These are phyloP conservation scores for Cladorrhinum sp. DNA, from an alignment of 2,329 filamentous ascomycete species.

Conservation along the genomic window DNA sequence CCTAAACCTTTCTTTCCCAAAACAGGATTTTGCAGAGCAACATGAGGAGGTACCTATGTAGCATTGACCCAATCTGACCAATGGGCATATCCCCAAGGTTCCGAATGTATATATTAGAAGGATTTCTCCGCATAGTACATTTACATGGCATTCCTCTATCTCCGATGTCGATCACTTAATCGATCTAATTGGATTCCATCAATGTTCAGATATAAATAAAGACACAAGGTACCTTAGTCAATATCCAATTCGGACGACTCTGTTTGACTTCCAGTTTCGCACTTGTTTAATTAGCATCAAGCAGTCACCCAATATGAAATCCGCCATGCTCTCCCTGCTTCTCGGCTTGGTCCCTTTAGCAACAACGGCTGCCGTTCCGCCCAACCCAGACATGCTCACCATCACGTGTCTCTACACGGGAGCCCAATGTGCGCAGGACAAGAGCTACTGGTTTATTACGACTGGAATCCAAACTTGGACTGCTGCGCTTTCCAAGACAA, in stretches of 20 bases:
- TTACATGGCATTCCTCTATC: no score
- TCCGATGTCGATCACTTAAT: no score
- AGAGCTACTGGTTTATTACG: background rate
- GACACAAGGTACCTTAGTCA: no score
- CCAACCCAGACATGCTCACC: background rate
- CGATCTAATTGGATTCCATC: no score
- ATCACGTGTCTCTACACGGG: background rate
- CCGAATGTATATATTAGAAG: background rate
- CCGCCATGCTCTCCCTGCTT: background rate
- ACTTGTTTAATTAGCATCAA: no score
- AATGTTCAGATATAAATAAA: no score
- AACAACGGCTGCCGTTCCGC: background rate
- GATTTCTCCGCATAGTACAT: background rate
- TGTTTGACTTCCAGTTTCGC: no score
- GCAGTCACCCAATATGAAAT: background rate
- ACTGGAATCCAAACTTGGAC: background rate
- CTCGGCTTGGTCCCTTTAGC: background rate
- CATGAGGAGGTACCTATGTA: no score
- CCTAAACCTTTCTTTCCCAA: no score
- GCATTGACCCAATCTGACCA: no score
- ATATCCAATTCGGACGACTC: no score
- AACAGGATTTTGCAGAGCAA: no score
- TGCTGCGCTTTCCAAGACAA: background rate
- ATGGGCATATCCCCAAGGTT: background rate
- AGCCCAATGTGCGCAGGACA: background rate